phyloP scores from a whole-genome alignment of 1,284 basidiomycete species.

The Ustilago nuda region DNA sequence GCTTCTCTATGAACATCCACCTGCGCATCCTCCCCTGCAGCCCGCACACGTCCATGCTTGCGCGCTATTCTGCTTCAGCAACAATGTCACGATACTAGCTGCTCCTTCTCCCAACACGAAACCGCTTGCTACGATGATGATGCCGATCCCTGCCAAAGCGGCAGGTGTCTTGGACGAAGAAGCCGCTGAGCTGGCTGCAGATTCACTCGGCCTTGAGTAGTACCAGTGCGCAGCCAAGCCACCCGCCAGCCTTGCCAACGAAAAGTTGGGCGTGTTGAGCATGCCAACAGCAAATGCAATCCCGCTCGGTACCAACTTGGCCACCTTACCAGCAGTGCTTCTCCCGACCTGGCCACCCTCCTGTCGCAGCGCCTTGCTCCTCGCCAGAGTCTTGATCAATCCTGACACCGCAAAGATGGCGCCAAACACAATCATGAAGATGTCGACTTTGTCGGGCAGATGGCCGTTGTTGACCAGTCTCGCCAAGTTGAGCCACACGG shows the following conservation, averaged over 20 bases:
- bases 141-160: conserved; percentile 74
- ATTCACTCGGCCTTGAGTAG: conserved; percentile 41
- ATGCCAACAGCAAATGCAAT: conserved; percentile 76
- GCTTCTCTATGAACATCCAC: conserved; percentile 71
- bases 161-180: conserved; percentile 7
- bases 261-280: conserved; percentile 94
- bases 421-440: conserved; percentile 81
- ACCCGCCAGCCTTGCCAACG: conserved; percentile 88
- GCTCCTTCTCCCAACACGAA: conserved; percentile 94
- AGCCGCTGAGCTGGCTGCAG: neutral
- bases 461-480: conserved; percentile 83
- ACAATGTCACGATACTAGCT: conserved; percentile 82
- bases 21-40: conserved; percentile 80
- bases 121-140: conserved; percentile 90
- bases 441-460: conserved; percentile 80
- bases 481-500: conserved; percentile 83
- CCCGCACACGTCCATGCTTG: conserved; percentile 83
- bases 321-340: conserved; percentile 29
- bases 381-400: conserved; percentile 76
- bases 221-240: conserved; percentile 79
- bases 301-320: conserved; percentile 48
- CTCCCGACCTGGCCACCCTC: conserved; percentile 11
- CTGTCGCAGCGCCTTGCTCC: conserved; percentile 45
- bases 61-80: conserved; percentile 80
- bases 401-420: conserved; percentile 72